Evolutionary conservation across 1,139 yeast species (phyloP).

Genomic region (Eremothecium sinecaudum): DNA sequence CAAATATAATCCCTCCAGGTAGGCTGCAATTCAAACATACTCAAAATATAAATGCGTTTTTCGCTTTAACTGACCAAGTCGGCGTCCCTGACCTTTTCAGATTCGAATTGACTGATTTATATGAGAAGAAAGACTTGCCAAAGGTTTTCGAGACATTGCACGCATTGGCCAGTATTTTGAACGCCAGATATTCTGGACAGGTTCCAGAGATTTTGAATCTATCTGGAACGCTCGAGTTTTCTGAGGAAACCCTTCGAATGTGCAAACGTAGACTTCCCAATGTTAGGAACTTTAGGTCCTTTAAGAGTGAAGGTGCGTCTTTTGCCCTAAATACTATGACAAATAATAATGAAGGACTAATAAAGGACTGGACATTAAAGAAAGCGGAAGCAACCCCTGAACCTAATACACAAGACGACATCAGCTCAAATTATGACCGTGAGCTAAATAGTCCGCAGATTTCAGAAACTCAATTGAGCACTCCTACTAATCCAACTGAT

Average conservation of each 20-base stretch:
- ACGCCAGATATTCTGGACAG: slow-evolving; percentile 34
- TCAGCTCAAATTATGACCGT: background rate
- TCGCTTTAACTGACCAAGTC: slow-evolving; percentile 58
- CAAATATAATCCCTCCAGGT: slow-evolving; percentile 45
- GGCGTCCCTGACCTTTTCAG: slow-evolving; percentile 79
- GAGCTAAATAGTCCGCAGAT: too few relatives aligned
- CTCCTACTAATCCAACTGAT: too few relatives aligned
- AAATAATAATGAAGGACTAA: slow-evolving; percentile 13
- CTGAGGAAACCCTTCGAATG: slow-evolving; percentile 55
- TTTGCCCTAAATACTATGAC: slow-evolving; percentile 7
- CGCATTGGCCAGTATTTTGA: slow-evolving; percentile 66
- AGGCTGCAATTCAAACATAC: slow-evolving; percentile 81
- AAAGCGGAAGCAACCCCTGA: background rate
- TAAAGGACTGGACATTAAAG: slow-evolving; percentile 17
- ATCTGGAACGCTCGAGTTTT: slow-evolving; percentile 54
- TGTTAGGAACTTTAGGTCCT: slow-evolving; percentile 51
- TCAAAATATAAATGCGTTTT: slow-evolving; percentile 82
- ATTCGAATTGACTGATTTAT: slow-evolving; percentile 85
- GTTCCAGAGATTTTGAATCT: slow-evolving; percentile 58
- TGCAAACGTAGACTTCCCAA: slow-evolving; percentile 50
- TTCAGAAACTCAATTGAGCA: too few relatives aligned
- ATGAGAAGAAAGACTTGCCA: slow-evolving; percentile 87
- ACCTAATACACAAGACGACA: background rate
- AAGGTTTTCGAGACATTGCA: slow-evolving; percentile 91
- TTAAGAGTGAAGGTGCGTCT: slow-evolving; percentile 15